phyloP scores from a whole-genome alignment of 164 flowering plant species.

The Dillenia turbinata region DNA sequence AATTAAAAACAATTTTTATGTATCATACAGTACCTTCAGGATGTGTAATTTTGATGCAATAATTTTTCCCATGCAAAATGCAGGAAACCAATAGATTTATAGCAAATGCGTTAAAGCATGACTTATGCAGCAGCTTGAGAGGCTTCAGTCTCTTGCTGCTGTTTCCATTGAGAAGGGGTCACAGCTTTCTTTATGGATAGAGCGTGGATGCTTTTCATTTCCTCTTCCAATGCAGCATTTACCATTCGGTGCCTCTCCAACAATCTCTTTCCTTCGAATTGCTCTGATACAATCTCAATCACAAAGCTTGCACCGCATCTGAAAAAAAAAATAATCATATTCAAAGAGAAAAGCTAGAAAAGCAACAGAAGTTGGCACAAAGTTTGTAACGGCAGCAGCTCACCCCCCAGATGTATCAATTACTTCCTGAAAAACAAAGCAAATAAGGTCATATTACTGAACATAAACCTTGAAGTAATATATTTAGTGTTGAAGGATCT shows the following conservation, averaged over 20 bases:
- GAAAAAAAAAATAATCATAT: slow-evolving; percentile 7
- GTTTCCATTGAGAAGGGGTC: slow-evolving; percentile 85
- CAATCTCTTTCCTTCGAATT: slow-evolving; percentile 90
- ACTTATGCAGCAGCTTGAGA: slow-evolving; percentile 30
- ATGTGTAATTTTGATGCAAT: too few relatives aligned
- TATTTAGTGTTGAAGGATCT: background rate
- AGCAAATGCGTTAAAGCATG: background rate
- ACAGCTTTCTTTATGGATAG: slow-evolving; percentile 84
- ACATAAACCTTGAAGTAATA: background rate
- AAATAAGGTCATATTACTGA: too few relatives aligned
- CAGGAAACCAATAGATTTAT: too few relatives aligned
- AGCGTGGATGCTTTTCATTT: slow-evolving; percentile 96
- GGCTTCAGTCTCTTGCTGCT: slow-evolving; percentile 44
- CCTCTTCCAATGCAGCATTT: slow-evolving; percentile 73
- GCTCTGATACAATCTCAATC: slow-evolving; percentile 77
- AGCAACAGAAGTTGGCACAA: background rate
- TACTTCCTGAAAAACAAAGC: slow-evolving; percentile 62
- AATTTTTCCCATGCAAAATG: too few relatives aligned
- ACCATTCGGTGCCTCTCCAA: slow-evolving; percentile 91
- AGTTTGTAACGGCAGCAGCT: slow-evolving; percentile 17
- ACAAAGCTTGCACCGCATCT: slow-evolving; percentile 94
- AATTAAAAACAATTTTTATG: too few relatives aligned
- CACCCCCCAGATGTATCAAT: slow-evolving; percentile 96
- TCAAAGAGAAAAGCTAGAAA: background rate
- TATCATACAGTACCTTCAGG: too few relatives aligned